A percentile compares a stretch with the other conserved stretches of the same genome.
These are phyloP conservation scores for Oryza punctata DNA, from an alignment of 176 grass and related monocot genomes.

Conservation along the genomic window DNA sequence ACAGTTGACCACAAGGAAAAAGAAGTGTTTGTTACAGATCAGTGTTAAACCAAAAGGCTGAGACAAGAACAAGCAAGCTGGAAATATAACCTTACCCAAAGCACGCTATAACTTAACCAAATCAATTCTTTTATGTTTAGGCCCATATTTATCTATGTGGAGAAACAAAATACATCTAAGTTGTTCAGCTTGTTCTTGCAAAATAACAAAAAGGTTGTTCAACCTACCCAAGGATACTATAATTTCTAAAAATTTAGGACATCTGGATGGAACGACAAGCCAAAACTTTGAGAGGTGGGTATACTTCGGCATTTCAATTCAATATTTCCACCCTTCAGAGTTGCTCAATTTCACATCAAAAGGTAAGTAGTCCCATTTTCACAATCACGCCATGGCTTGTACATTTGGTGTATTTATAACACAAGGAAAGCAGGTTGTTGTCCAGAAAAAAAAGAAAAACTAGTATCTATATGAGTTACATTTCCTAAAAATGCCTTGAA, in stretches of 20 bases:
- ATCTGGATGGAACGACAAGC: background rate
- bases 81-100: conserved; percentile 9
- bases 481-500: background rate
- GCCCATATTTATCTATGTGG: conserved; percentile 8
- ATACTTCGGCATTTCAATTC: background rate
- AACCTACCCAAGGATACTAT: conserved; percentile 11
- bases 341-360: background rate
- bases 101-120: conserved; percentile 12
- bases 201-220: conserved; percentile 22
- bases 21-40: background rate
- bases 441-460: background rate
- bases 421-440: background rate
- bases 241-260: background rate
- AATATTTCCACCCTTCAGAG: background rate
- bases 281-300: background rate
- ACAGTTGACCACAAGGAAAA: background rate
- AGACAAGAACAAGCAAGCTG: conserved; percentile 18
- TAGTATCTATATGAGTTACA: background rate
- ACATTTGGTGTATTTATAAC: background rate
- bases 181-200: conserved; percentile 11
- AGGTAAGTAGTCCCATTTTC: background rate
- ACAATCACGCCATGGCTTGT: background rate
- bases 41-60: background rate
- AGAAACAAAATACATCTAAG: background rate
- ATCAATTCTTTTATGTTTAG: background rate